Evolutionary conservation across 305 asterid species (phyloP), one percentile per base, ranked within the genome.

Genomic region (Rubia tinctorum): DNA sequence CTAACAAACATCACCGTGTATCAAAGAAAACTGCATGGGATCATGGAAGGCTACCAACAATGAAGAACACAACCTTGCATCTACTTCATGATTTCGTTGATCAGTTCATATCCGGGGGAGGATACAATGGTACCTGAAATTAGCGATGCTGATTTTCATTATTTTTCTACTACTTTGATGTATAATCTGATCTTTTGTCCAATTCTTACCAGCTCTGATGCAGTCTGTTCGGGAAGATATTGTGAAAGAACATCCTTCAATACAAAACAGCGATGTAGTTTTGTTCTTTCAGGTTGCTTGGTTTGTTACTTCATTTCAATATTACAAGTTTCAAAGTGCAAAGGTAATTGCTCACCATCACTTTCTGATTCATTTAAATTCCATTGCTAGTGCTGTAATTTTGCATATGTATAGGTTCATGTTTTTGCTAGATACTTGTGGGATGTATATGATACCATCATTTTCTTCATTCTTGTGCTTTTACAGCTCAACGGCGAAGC

Each of bases 181-280:
- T 71, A 70, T 77, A 60, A 71, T 80, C 78, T 80, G 70, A 77
- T 76, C 69, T 12, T 66, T 49, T 25, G 7, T 78, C 84, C 70
- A 68, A 18, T 66, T 71, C 51, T 72, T 49, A 51, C 68, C 83
- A 95, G 99, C 84, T 78, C 61, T 95, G 80, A 87, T 90, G 96
- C 91, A 87, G 89, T 90, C 99, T 20, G 80, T 95, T 71, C 93
- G 87, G 22, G 95, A 92, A 79, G 97, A 95, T 83, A 89, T 95
- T 79, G 95, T 85, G 15, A 87, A 87, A 84, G 99, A 95, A 71
- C 90, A 82, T 77, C 96, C 79, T 76, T 88, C 90, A 66, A 72
- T 95, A 80, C 92, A 91, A 77, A 88, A 82, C 80, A 82, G 82
- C 64, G 99, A 95, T 80, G 76, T 95, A 59, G 74, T 87, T 72